Evolutionary conservation across 2,329 filamentous ascomycete species (phyloP), one percentile per base, ranked within the genome.

Genomic region (Ceratocystis diversiconidia): DNA sequence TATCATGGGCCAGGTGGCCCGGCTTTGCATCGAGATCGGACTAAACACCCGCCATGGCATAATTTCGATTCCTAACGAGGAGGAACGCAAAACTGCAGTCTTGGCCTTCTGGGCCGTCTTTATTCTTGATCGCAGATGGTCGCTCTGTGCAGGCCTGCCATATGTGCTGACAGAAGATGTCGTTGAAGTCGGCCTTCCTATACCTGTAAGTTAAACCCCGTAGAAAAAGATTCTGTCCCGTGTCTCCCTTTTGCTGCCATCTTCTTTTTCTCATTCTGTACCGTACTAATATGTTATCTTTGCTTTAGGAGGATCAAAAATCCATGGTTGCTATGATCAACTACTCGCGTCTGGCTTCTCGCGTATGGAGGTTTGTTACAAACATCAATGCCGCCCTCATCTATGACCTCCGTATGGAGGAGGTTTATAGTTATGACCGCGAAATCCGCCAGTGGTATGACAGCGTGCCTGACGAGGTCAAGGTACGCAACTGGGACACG

Each of bases 371-470:
- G 64, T 86, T 90, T 2, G 86, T 94, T 10, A 83, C 89, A 44
- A 84, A 86, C 61, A 85, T 85, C 57, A 85, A 88, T 28, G 79
- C 79, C 0, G 74, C 79, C 52, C 77, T 83, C n/a, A 79, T 83
- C 0, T 80, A 82, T 44, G 85, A 88, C 48, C 78, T 89, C 64
- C 85, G 85, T 68, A 82, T 84, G 41, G 85, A 89, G 68, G 87
- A 92, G 68, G 89, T 96, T 66, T 86, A 88, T 32, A 85, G 85
- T 61, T 79, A 96, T 5, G 92, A 96, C 72, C 86, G 86, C 67
- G 88, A 95, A 71, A 86, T 96, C 61, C 77, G 94, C 3, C 84
- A 90, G 69, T 97, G 92, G 92, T 92, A 95, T 71, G 85, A 88
- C 17, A 80, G 82, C 15, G 83, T 95, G 74, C 92, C 73, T 69